phyloP scores from a whole-genome alignment of 2,329 filamentous ascomycete species.

The Hypoxylon sp. region DNA sequence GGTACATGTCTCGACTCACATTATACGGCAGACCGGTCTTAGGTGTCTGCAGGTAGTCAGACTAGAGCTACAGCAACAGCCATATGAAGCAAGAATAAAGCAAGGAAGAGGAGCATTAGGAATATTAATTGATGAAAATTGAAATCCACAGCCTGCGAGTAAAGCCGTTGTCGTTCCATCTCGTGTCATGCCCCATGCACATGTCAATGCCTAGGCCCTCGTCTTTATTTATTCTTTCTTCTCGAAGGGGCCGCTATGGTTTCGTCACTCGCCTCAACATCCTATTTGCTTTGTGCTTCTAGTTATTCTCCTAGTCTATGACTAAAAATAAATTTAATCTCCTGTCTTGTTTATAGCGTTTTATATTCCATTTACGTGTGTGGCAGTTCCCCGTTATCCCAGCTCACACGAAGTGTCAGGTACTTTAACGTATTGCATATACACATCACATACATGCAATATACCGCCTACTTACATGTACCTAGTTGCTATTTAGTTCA shows the following conservation, averaged over 20 bases:
- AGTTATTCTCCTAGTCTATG: conserved; percentile 18
- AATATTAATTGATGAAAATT: conserved; percentile 35
- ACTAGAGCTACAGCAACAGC: conserved; percentile 23
- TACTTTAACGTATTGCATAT: conserved; percentile 20
- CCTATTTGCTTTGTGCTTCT: conserved; percentile 23
- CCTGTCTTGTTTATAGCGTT: conserved; percentile 10
- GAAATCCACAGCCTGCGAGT: conserved; percentile 22
- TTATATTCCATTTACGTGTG: conserved; percentile 15
- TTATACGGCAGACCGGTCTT: conserved; percentile 40
- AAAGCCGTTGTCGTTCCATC: conserved; percentile 38
- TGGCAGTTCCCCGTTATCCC: background rate
- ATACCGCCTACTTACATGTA: conserved; percentile 15
- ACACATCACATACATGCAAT: conserved; percentile 18
- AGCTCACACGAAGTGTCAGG: conserved; percentile 1
- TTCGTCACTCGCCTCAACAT: conserved; percentile 19
- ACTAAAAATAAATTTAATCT: conserved; percentile 33
- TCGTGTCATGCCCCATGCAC: conserved; percentile 40
- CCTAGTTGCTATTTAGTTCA: conserved; percentile 9
- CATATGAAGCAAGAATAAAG: conserved; percentile 22
- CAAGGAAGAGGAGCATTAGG: conserved; percentile 14
- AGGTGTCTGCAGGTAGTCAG: conserved; percentile 41
- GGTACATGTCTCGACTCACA: conserved; percentile 29
- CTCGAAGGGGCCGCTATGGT: conserved; percentile 31
- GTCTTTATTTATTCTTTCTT: conserved; percentile 18
- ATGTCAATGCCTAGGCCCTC: conserved; percentile 38